Evolutionary conservation across 169 alveolate genomes (phyloP).

Genomic region (Plasmodium gaboni): DNA sequence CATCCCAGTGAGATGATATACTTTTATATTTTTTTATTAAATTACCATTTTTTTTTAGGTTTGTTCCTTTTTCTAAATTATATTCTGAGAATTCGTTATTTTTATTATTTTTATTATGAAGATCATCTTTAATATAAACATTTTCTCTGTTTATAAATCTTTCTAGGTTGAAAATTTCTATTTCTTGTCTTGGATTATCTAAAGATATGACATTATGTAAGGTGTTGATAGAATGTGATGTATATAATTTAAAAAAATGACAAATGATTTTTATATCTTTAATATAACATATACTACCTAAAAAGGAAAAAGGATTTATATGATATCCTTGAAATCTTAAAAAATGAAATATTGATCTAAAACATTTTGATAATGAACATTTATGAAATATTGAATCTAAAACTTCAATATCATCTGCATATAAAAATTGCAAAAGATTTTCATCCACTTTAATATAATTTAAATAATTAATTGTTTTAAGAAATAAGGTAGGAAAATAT

Average conservation of each 20-base stretch:
- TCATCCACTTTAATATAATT: conserved; percentile 25
- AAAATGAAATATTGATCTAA: conserved; percentile 10
- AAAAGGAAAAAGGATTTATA: conserved; percentile 64
- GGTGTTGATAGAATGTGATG: conserved; percentile 18
- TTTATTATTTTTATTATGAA: neutral
- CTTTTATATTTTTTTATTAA: conserved; percentile 3
- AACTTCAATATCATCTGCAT: conserved; percentile 3
- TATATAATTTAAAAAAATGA: conserved; percentile 5
- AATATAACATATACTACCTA: conserved; percentile 47
- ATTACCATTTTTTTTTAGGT: neutral
- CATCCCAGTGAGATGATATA: neutral
- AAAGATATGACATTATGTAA: conserved; percentile 35
- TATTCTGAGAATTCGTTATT: neutral
- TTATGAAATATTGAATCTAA: conserved; percentile 20
- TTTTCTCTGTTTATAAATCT: neutral
- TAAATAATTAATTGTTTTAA: conserved; percentile 55
- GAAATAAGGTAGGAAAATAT: conserved; percentile 54
- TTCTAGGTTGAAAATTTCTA: conserved; percentile 6
- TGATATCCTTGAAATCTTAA: conserved; percentile 30
- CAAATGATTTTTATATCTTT: conserved; percentile 24
- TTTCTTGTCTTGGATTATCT: conserved; percentile 6
- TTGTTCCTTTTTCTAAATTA: neutral
- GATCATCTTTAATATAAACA: neutral
- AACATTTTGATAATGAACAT: neutral
- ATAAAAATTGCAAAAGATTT: neutral